Evolutionary conservation across 1,284 basidiomycete genomes (phyloP), one percentile per base, ranked within the genome.

Genomic region (Ceratobasidium sp.): DNA sequence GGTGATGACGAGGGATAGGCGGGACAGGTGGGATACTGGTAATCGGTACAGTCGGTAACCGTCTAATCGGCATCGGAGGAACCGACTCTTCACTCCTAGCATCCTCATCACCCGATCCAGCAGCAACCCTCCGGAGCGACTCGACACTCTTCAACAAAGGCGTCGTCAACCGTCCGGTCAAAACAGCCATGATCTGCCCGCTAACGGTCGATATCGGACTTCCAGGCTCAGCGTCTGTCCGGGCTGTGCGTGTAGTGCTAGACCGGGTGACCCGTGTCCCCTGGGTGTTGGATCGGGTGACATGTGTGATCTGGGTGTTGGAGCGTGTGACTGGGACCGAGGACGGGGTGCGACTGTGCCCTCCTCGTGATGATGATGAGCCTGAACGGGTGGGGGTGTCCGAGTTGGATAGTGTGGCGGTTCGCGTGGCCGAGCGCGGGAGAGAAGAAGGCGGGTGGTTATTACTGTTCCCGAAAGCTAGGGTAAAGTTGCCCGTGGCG

Each of bases 201-300:
- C 71, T 73, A 4, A 73, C 46, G 18, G 71, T 73, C 58, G 67
- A 69, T 7, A 66, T 40, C 6, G 69, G 51, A 33, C 58, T 60
- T 13, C 10, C 28, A 10, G 61, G 13, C 46, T 49, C 61, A 33
- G 33, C 33, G 44, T 73, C 71, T 18, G 58, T 60, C 7, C 28
- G 56, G 55, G 58, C 71, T 15, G 71, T 73, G 42, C 58, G 56
- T 3, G n/a, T 53, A 9, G 71, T 73, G 60, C 71, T 73, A 12
- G 71, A 73, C 42, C 71, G 71, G n/a, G 71, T 73, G 20, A 69
- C 67, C 44, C 67, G 46, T 15, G 67, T 69, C 33, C 33, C 33
- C 33, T 33, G 33, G 33, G 33, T 33, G 33, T 33, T 33, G 33
- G 33, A 33, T 33, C 33, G 33, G 33, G 33, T 33, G 33, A 33